These are phyloP conservation scores for Lasiosphaeris hirsuta DNA, from an alignment of 495 filamentous ascomycete genomes.

Conservation along the genomic window DNA sequence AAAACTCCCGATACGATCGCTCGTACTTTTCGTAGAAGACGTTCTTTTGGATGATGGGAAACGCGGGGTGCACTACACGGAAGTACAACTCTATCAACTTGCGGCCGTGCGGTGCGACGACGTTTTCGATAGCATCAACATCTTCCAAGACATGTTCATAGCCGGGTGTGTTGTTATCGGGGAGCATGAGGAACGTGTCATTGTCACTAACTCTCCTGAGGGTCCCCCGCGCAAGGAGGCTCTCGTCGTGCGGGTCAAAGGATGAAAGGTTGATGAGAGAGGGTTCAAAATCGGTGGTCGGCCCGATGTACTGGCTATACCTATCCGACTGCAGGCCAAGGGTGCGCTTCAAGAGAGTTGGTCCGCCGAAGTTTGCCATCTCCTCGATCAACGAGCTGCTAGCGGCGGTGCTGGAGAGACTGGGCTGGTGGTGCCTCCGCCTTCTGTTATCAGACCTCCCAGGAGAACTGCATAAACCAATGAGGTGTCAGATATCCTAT, in stretches of 20 bases:
- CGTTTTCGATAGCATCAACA: slow-evolving; percentile 73
- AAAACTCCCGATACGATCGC: slow-evolving; percentile 70
- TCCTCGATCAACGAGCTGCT: slow-evolving; percentile 56
- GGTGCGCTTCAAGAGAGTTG: slow-evolving; percentile 59
- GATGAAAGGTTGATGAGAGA: slow-evolving; percentile 67
- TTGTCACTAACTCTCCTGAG: slow-evolving; percentile 76
- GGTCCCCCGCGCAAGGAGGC: slow-evolving; percentile 60
- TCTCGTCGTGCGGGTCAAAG: slow-evolving; percentile 71
- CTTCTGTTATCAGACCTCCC: slow-evolving; percentile 53
- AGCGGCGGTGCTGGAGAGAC: slow-evolving; percentile 51
- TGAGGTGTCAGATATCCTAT: slow-evolving; percentile 37
- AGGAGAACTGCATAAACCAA: slow-evolving; percentile 49
- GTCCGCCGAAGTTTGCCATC: slow-evolving; percentile 60
- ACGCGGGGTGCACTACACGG: slow-evolving; percentile 79
- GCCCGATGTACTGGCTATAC: slow-evolving; percentile 63
- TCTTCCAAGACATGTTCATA: slow-evolving; percentile 61
- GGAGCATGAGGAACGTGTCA: slow-evolving; percentile 80
- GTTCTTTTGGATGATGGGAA: slow-evolving; percentile 85
- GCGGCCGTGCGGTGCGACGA: slow-evolving; percentile 78
- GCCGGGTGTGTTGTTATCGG: slow-evolving; percentile 59
- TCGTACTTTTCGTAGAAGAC: slow-evolving; percentile 83
- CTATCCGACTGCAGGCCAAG: slow-evolving; percentile 59
- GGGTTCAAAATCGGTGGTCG: slow-evolving; percentile 70
- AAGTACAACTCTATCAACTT: slow-evolving; percentile 86
- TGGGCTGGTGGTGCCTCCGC: slow-evolving; percentile 49